These are phyloP conservation scores for Cordyceps farinosa DNA, from an alignment of 2,329 filamentous ascomycete species.

Conservation along the genomic window DNA sequence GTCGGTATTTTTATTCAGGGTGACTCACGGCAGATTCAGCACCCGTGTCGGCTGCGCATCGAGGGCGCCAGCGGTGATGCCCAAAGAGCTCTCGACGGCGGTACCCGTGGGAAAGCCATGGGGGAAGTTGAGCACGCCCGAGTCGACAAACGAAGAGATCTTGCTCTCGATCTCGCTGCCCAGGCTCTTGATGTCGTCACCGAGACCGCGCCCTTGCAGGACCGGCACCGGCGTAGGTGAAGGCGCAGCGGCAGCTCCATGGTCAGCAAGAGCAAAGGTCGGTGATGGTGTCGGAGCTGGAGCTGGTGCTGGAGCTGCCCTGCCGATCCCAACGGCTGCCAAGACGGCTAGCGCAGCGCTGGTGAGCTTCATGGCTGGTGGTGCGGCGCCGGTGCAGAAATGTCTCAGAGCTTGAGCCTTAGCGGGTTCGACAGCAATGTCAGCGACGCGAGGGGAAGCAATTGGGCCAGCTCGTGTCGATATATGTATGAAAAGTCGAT, in stretches of 20 bases:
- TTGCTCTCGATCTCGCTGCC: constrained; percentile 50
- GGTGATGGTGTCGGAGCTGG: neutral
- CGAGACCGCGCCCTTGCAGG: constrained; percentile 32
- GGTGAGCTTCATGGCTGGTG: constrained; percentile 5
- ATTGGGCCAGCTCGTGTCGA: neutral
- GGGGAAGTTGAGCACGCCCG: constrained; percentile 65
- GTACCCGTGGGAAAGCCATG: constrained; percentile 55
- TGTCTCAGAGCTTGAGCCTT: neutral
- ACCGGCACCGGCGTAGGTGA: constrained; percentile 24
- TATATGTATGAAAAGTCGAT: neutral
- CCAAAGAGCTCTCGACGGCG: constrained; percentile 58
- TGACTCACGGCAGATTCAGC: constrained; percentile 58
- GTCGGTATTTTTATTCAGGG: no score
- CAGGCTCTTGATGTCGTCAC: constrained; percentile 44
- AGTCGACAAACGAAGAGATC: constrained; percentile 58
- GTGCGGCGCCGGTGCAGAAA: neutral
- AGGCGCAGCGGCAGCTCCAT: neutral
- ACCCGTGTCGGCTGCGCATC: constrained; percentile 64
- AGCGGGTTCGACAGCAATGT: neutral
- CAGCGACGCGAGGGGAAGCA: neutral
- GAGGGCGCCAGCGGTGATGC: constrained; percentile 55
- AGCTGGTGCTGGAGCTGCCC: constrained; percentile 9
- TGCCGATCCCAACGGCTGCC: constrained; percentile 14
- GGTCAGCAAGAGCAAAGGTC: neutral
- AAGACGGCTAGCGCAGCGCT: constrained; percentile 6